phyloP scores from a whole-genome alignment of 2,329 filamentous ascomycete species.

The Diaporthe batatas region DNA sequence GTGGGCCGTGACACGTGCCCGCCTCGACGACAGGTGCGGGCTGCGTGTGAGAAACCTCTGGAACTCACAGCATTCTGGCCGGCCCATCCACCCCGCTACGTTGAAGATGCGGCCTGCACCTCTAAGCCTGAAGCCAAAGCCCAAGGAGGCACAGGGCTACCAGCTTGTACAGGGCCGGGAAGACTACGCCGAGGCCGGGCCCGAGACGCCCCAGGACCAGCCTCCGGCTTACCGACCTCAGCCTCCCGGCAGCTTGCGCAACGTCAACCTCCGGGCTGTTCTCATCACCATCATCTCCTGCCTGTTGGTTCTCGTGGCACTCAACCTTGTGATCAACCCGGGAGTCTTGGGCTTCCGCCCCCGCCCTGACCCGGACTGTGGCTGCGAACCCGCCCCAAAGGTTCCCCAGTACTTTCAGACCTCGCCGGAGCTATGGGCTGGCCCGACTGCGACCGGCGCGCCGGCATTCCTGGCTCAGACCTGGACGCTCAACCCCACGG shows the following conservation, averaged over 20 bases:
- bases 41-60: not conserved
- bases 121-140: slow-evolving; percentile 33
- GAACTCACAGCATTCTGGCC: not conserved
- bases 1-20: slow-evolving; percentile 1
- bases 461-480: slow-evolving; percentile 80
- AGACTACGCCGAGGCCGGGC: slow-evolving; percentile 37
- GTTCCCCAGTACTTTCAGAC: slow-evolving; percentile 76
- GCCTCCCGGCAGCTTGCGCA: slow-evolving; percentile 38
- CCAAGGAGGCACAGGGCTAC: slow-evolving; percentile 42
- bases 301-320: slow-evolving; percentile 44
- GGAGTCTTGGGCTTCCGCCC: slow-evolving; percentile 38
- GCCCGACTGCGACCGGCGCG: slow-evolving; percentile 77
- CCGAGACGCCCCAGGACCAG: slow-evolving; percentile 30
- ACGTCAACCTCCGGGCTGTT: slow-evolving; percentile 41
- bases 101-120: slow-evolving; percentile 38
- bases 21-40: not conserved
- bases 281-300: slow-evolving; percentile 45
- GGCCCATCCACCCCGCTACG: not conserved
- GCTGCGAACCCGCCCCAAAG: slow-evolving; percentile 47
- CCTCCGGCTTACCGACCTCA: slow-evolving; percentile 35
- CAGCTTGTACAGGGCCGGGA: slow-evolving; percentile 40
- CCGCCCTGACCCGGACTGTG: slow-evolving; percentile 29
- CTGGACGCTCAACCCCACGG: slow-evolving; percentile 74
- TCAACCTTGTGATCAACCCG: slow-evolving; percentile 45
- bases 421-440: slow-evolving; percentile 69